phyloP scores from a whole-genome alignment of 805 yeast genomes.

The Hanseniaspora pseudoguilliermondii region DNA sequence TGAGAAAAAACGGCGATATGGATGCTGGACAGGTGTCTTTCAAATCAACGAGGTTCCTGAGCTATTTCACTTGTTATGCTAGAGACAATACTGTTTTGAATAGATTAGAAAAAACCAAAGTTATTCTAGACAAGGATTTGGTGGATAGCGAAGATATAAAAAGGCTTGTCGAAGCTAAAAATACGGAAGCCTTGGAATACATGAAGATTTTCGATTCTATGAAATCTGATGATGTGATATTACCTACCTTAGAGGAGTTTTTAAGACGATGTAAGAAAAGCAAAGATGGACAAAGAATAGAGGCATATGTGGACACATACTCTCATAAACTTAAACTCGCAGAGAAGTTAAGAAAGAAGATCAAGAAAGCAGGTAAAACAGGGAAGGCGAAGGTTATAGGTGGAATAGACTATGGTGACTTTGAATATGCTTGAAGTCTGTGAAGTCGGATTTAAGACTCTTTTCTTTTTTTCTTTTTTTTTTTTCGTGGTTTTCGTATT shows the following conservation, averaged over 20 bases:
- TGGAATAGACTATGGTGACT: slow-evolving; percentile 7
- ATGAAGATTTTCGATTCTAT: not conserved
- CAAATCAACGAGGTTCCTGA: slow-evolving; percentile 43
- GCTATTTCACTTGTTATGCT: slow-evolving; percentile 39
- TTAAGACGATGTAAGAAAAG: slow-evolving; percentile 25
- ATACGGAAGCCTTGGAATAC: not conserved
- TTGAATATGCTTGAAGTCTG: slow-evolving; percentile 15
- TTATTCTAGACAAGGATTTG: slow-evolving; percentile 29
- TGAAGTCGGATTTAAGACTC: not conserved
- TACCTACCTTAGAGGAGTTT: slow-evolving; percentile 17
- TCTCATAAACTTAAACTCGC: slow-evolving; percentile 18
- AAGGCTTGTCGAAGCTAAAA: not conserved
- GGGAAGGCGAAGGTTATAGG: slow-evolving; percentile 6
- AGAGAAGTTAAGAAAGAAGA: slow-evolving; percentile 18
- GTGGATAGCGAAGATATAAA: not conserved
- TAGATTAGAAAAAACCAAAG: slow-evolving; percentile 50
- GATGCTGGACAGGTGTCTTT: slow-evolving; percentile 70
- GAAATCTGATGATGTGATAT: not conserved
- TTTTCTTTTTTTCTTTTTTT: not conserved
- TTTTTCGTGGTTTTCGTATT: not conserved
- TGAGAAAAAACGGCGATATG: slow-evolving; percentile 57
- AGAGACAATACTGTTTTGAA: slow-evolving; percentile 50
- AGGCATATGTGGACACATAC: slow-evolving; percentile 16
- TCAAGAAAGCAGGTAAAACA: slow-evolving; percentile 17
- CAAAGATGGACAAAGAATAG: slow-evolving; percentile 22